A percentile compares a stretch with the other conserved stretches of the same genome.
Evolutionary conservation across 331 rosid genomes (phyloP).

Genomic region (Erythrophleum ivorense): DNA sequence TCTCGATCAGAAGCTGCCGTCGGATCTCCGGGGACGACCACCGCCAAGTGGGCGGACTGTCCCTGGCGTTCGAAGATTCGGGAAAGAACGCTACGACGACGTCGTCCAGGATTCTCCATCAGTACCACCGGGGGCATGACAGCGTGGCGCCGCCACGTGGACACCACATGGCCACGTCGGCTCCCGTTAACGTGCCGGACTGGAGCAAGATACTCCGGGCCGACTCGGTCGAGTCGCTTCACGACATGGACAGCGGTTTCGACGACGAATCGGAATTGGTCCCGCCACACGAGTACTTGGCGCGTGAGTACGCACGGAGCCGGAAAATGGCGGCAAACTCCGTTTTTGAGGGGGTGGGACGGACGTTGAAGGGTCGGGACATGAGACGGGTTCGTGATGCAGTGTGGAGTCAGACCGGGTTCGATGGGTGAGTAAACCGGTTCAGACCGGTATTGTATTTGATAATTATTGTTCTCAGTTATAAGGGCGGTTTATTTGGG

Average conservation of each 20-base stretch:
- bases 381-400: constrained; percentile 94
- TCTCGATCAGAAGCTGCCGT: constrained; percentile 36
- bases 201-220: constrained; percentile 97
- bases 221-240: constrained; percentile 74
- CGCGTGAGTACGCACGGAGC: constrained; percentile 53
- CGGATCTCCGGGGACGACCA: constrained; percentile 43
- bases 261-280: constrained; percentile 68
- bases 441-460: constrained; percentile 25
- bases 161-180: constrained; percentile 69
- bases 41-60: constrained; percentile 64
- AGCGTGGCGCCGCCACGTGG: constrained; percentile 45
- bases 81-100: constrained; percentile 38
- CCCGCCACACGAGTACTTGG: constrained; percentile 96
- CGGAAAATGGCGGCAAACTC: constrained; percentile 74
- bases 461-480: constrained; percentile 22
- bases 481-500: constrained; percentile 17
- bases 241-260: constrained; percentile 45
- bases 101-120: constrained; percentile 73
- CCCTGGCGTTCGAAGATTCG: constrained; percentile 70
- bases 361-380: constrained; percentile 95
- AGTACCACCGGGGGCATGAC: constrained; percentile 60
- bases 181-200: constrained; percentile 93
- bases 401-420: constrained; percentile 98
- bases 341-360: constrained; percentile 92
- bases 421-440: constrained; percentile 56